Conservation (phyloP, 2,329 filamentous ascomycete genomes). For the Blastomyces percursus region DNA sequence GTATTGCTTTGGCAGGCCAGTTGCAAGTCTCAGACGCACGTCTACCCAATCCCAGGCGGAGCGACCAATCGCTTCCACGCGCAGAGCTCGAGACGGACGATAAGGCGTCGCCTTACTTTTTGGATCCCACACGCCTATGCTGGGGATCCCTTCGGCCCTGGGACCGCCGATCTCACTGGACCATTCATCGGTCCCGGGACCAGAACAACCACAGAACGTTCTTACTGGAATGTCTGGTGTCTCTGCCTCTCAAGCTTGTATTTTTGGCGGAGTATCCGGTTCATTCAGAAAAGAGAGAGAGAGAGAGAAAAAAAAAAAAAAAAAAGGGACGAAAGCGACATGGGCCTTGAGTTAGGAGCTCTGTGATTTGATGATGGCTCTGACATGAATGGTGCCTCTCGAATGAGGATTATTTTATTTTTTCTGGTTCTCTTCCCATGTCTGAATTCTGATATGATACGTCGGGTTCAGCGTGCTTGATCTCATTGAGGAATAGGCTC, state of each 20-base stretch:
- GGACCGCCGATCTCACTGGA: background rate
- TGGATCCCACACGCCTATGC: slow-evolving; percentile 2
- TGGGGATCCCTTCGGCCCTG: slow-evolving; percentile 4
- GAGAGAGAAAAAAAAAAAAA: no score
- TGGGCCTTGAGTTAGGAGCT: background rate
- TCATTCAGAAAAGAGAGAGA: background rate
- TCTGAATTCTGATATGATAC: slow-evolving; percentile 3
- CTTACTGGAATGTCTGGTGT: background rate
- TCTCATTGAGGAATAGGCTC: background rate
- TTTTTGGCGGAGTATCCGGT: slow-evolving; percentile 5
- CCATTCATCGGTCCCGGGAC: background rate
- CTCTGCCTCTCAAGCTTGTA: background rate
- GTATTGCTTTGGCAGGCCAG: background rate
- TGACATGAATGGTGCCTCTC: background rate
- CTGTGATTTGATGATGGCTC: background rate
- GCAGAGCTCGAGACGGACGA: slow-evolving; percentile 22
- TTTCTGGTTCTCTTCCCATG: background rate
- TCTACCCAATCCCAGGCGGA: slow-evolving; percentile 18
- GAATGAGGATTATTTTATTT: background rate
- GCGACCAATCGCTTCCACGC: slow-evolving; percentile 26
- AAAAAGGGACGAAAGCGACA: background rate
- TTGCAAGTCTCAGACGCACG: slow-evolving; percentile 12
- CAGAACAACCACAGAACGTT: slow-evolving; percentile 4
- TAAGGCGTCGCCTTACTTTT: slow-evolving; percentile 26
- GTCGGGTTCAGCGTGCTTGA: background rate